Base-by-base conservation (phyloP, 805 yeast genomes). In the Candida koratica region DNA sequence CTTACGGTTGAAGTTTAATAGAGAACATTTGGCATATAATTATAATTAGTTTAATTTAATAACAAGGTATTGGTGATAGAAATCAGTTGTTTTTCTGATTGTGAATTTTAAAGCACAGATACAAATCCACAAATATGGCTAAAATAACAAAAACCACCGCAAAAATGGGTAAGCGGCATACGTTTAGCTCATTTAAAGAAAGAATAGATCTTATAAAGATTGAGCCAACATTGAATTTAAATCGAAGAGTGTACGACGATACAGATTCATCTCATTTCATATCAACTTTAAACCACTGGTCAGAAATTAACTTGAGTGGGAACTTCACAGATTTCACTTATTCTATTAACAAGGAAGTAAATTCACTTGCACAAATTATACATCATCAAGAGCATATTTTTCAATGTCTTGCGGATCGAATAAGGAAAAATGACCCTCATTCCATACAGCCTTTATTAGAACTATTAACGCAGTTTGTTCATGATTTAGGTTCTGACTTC, bases 401-500 rank as follows among this genome's bases (percentile, higher is more conserved):
- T 17, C 67, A 69, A 5, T 46, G 71, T 4, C 60, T 93, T 24
- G 53, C 60, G 18, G 45, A 44, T 7, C 71, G 73, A 38, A 70
- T 83, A 25, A 49, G 56, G 12, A 60, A 65, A 24, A 75, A 79
- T 42, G 95, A 93, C 53, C 69, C 70, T 15, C 64, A 81, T 38
- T 77, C 96, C 1, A 61, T 84, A 29, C 93, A 88, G 55, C 90
- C 97, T 3, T 53, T 86, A 18, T 58, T 87, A 34, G 98, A 93
- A 53, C 54, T 64, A 36, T 56, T 88, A 16, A 75, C 95, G 0
- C 95, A 88, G 51, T 82, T 93, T 48, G 80, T 88, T 26, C 96
- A 86, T 49, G 98, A 90, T 63, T 63, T 90, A 43, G 97, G 96
- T 7, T 81, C 90, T 2, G 97, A 90, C 47, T 93, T 89, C 52